phyloP scores from a whole-genome alignment of 1,139 yeast species.

The Pneumocystis wakefieldiae region DNA sequence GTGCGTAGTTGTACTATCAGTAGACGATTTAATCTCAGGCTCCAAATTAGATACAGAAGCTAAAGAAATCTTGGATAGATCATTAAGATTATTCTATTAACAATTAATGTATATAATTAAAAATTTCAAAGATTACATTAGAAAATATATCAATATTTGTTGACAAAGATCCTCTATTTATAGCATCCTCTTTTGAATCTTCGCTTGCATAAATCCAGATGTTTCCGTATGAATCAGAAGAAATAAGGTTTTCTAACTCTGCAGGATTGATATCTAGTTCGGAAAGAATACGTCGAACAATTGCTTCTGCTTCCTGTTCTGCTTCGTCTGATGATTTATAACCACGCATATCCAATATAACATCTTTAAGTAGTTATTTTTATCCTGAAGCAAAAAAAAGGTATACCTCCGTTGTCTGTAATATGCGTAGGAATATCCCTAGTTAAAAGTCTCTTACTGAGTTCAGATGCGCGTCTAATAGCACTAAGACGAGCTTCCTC shows the following conservation, averaged over 20 bases:
- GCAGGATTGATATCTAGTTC: conserved; percentile 28
- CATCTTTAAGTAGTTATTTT: conserved; percentile 29
- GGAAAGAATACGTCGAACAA: conserved; percentile 53
- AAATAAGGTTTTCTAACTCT: conserved; percentile 29
- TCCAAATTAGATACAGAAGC: conserved; percentile 2
- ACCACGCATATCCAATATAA: conserved; percentile 89
- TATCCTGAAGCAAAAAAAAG: not conserved
- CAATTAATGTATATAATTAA: not conserved
- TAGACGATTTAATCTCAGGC: conserved; percentile 11
- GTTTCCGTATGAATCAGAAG: conserved; percentile 58
- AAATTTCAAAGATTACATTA: not conserved
- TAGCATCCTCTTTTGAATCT: conserved; percentile 17
- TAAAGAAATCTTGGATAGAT: conserved; percentile 12
- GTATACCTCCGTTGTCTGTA: conserved; percentile 55
- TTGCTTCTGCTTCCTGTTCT: conserved; percentile 32
- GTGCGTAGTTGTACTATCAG: conserved; percentile 18
- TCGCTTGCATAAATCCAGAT: conserved; percentile 43
- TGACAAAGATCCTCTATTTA: not conserved
- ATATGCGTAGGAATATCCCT: conserved; percentile 77
- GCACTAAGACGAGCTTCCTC: conserved; percentile 21
- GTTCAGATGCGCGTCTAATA: conserved; percentile 48
- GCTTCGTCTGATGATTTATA: conserved; percentile 76
- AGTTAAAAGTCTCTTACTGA: conserved; percentile 50
- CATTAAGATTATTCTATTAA: not conserved
- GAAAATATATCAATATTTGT: not conserved